phyloP scores from a whole-genome alignment of 1,139 yeast species.

The Blastobotrys arbuscula region DNA sequence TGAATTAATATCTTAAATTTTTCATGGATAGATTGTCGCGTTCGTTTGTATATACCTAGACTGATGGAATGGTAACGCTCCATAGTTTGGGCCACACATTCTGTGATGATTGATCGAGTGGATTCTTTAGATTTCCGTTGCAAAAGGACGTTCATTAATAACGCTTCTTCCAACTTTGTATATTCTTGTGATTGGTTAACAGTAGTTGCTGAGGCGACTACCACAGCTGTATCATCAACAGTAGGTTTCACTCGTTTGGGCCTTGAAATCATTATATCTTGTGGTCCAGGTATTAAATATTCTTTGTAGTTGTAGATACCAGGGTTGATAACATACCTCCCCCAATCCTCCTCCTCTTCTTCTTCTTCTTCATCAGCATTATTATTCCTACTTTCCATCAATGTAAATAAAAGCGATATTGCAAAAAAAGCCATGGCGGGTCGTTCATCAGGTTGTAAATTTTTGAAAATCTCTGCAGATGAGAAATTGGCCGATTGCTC shows the following conservation, averaged over 20 bases:
- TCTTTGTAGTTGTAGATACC: not conserved
- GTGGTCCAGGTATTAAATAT: not conserved
- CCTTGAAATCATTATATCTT: not conserved
- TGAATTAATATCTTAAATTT: not conserved
- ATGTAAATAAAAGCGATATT: not conserved
- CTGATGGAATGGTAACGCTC: not conserved
- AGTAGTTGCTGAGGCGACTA: not conserved
- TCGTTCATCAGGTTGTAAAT: not conserved
- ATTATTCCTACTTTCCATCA: not conserved
- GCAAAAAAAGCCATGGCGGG: constrained; percentile 3
- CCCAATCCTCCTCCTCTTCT: not conserved
- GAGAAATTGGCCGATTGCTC: constrained; percentile 2
- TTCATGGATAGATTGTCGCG: constrained; percentile 1
- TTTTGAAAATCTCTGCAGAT: not conserved
- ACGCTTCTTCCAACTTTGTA: constrained; percentile 7
- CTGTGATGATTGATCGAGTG: not conserved
- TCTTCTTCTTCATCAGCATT: not conserved
- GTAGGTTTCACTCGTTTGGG: not conserved
- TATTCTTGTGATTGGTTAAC: not conserved
- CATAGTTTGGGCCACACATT: constrained; percentile 7
- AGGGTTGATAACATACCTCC: constrained; percentile 1
- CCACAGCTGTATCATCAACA: not conserved
- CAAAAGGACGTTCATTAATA: not conserved
- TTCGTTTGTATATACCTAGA: not conserved
- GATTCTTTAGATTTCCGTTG: constrained; percentile 1